A percentile compares a stretch with the other conserved stretches of the same genome.
Evolutionary conservation across 768 basidiomycete species (phyloP).

Genomic region (Rhizopogon vesiculosus): DNA sequence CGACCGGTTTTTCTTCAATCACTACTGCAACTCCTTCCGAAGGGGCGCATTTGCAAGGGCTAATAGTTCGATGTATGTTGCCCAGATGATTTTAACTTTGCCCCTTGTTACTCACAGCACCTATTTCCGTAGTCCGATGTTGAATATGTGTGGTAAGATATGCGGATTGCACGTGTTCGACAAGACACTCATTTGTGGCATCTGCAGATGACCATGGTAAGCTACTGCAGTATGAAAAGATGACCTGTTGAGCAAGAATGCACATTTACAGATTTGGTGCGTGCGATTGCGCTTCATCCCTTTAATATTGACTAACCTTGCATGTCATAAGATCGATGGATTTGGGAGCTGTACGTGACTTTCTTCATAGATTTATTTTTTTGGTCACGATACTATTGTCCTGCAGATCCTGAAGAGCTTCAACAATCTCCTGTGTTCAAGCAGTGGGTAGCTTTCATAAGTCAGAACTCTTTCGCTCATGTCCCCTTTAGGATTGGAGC

Average conservation of each 20-base stretch:
- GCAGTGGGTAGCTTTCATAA: conserved; percentile 35
- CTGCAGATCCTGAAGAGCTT: conserved; percentile 74
- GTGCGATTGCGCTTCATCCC: conserved; percentile 7
- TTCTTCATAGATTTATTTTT: neutral
- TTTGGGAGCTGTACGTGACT: conserved; percentile 71
- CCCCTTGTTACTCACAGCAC: neutral
- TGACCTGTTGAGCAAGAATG: conserved; percentile 9
- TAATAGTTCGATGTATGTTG: conserved; percentile 80
- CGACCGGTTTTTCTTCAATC: conserved; percentile 87
- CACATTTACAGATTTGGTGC: conserved; percentile 39
- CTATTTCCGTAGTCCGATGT: conserved; percentile 61
- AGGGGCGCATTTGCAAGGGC: conserved; percentile 88
- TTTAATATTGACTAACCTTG: neutral
- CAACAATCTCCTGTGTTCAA: conserved; percentile 70
- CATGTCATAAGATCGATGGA: conserved; percentile 60
- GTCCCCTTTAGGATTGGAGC: conserved; percentile 59
- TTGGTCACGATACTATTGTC: conserved; percentile 4
- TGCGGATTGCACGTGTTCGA: neutral
- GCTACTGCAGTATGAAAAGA: conserved; percentile 10
- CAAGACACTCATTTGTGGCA: neutral
- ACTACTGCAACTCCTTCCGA: conserved; percentile 85
- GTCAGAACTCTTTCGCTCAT: neutral
- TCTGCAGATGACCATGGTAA: conserved; percentile 75
- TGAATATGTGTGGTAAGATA: conserved; percentile 75
- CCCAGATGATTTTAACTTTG: neutral